Base-by-base conservation (phyloP, 345 rosid genomes). In the Populus ilicifolia region DNA sequence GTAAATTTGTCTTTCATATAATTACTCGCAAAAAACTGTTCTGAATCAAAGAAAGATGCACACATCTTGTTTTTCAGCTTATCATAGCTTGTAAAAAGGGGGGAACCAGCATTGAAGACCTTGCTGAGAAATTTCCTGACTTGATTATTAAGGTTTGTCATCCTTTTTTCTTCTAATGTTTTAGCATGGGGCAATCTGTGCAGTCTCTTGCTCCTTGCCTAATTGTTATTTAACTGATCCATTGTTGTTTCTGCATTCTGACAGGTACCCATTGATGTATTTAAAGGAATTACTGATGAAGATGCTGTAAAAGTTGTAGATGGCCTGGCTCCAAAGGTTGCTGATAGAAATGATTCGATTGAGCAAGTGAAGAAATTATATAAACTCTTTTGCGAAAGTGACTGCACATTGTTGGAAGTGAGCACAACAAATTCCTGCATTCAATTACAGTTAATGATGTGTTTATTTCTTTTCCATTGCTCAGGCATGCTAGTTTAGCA, bases 71-170 rank as follows among this genome's bases (percentile, higher is more conserved):
- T 73, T 88, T 78, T 74, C 90, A 96, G 99, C 82, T 96, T 72
- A 96, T 96, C 67, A 96, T 96, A 81, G 93, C 97, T 70, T 96
- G 98, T 79, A 92, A 89, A 65, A 92, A 94, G 80, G 99, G 98
- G 70, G 98, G 99, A 78, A 96, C 99, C 87, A 94, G 99, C 86
- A 96, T 96, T 83, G 99, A 96, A 85, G 99, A 96, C 83, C 98
- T 96, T 71, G 98, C 98, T 18, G 98, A 94, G 85, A 96, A 96
- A 80, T 96, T 88, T 82, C 99, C 98, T 59, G 91, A 94, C 83
- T 91, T 96, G 97, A 94, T 96, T 75, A 88, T 92, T 66, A 92
- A 94, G 98, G 98, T 96, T 77, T 70, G 23, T 64, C 63, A 69
- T 43, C 65, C 23, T 67, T 52, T 52, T 68, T 63, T 36, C 23